Evolutionary conservation across 257 asterid genomes (phyloP).

Genomic region (Plectranthus barbatus): DNA sequence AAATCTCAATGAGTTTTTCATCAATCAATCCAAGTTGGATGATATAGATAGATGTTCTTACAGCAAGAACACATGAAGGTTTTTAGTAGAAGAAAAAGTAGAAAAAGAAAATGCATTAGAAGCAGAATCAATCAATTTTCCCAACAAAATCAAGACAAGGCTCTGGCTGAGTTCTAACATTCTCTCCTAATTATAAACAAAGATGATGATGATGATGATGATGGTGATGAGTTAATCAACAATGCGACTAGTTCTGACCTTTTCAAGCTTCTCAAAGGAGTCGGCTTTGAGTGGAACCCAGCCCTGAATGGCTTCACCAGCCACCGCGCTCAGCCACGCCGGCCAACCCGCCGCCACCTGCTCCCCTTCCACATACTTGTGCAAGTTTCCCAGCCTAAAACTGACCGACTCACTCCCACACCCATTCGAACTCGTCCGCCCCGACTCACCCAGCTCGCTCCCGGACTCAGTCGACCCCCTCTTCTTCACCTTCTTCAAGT

Average conservation of each 20-base stretch:
- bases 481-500: constrained; percentile 81
- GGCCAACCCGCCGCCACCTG: constrained; percentile 99
- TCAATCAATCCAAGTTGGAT: too few relatives aligned
- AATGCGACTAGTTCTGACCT: constrained; percentile 32
- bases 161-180: not conserved
- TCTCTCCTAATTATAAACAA: not conserved
- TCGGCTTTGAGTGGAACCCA: constrained; percentile 86
- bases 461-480: constrained; percentile 59
- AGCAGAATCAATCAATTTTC: constrained; percentile 4
- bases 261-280: constrained; percentile 80
- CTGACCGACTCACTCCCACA: constrained; percentile 78
- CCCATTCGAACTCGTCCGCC: constrained; percentile 67
- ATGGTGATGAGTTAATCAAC: not conserved
- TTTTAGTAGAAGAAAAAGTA: not conserved
- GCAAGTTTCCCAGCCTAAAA: constrained; percentile 77
- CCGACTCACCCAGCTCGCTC: constrained; percentile 81
- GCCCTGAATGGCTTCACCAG: constrained; percentile 92
- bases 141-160: constrained; percentile 9
- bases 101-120: not conserved
- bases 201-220: too few relatives aligned
- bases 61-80: not conserved
- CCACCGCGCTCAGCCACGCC: constrained; percentile 91
- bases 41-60: not conserved
- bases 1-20: not conserved
- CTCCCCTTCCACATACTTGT: constrained; percentile 71